phyloP scores from a whole-genome alignment of 148 eudicot genomes.

The Silene uniflora region DNA sequence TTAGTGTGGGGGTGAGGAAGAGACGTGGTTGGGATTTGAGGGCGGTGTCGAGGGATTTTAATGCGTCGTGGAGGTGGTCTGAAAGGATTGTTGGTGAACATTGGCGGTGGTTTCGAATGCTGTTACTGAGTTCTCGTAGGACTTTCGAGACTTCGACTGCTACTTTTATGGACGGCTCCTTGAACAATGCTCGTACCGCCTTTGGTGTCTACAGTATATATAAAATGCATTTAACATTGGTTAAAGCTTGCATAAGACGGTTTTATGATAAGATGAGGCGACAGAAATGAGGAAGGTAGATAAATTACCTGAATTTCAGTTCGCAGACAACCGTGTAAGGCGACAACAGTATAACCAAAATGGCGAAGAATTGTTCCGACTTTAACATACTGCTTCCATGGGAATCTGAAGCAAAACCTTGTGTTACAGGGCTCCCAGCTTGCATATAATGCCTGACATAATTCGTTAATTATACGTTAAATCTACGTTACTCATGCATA shows the following conservation, averaged over 20 bases:
- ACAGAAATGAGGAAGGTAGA: neutral
- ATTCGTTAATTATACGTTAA: neutral
- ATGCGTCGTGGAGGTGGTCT: constrained; percentile 70
- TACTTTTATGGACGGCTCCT: constrained; percentile 58
- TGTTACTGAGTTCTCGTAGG: constrained; percentile 56
- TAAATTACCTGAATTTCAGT: constrained; percentile 78
- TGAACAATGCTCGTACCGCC: constrained; percentile 67
- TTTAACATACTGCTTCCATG: constrained; percentile 81
- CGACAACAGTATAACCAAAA: constrained; percentile 83
- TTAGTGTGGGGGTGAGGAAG: constrained; percentile 54
- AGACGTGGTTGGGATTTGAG: constrained; percentile 78
- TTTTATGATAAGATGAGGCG: neutral
- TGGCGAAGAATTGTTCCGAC: constrained; percentile 80
- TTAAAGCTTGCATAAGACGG: neutral
- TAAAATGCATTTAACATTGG: neutral
- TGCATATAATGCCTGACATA: constrained; percentile 71
- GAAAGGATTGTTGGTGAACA: constrained; percentile 79
- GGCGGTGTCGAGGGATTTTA: constrained; percentile 75
- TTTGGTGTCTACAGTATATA: constrained; percentile 55
- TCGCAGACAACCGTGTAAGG: constrained; percentile 82
- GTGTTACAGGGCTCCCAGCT: constrained; percentile 93
- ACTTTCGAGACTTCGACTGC: constrained; percentile 68
- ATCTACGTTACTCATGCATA: neutral
- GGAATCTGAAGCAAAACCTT: constrained; percentile 48
- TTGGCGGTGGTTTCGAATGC: constrained; percentile 65